Percentiles rank a stretch among this genome's conserved stretches.
Evolutionary conservation across 2,329 filamentous ascomycete species (phyloP).

Genomic region (Neofusicoccum sp.): DNA sequence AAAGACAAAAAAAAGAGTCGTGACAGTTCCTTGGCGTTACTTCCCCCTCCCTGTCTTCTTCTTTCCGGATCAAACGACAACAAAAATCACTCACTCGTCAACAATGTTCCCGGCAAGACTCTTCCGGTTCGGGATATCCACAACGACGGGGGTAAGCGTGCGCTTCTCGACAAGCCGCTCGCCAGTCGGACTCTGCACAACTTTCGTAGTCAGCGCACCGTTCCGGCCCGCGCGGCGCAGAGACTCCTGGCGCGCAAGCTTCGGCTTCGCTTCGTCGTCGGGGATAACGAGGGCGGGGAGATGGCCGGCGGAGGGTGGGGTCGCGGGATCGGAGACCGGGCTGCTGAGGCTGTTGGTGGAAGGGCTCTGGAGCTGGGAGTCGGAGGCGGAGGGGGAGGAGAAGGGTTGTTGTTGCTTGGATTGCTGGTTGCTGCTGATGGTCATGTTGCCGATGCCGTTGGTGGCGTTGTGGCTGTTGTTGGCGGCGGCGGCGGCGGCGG

Average conservation of each 20-base stretch:
- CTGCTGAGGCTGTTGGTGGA: neutral
- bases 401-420: neutral
- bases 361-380: neutral
- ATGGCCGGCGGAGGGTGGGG: neutral
- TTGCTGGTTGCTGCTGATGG: constrained; percentile 17
- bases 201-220: neutral
- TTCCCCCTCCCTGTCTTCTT: too few relatives aligned
- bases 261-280: constrained; percentile 9
- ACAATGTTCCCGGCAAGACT: constrained; percentile 17
- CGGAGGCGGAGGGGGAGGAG: neutral
- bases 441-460: constrained; percentile 13
- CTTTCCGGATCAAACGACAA: neutral
- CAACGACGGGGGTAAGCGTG: constrained; percentile 8
- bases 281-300: neutral
- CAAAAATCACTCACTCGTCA: neutral
- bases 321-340: neutral
- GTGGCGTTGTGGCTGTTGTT: neutral
- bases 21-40: too few relatives aligned
- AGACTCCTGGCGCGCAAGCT: constrained; percentile 12
- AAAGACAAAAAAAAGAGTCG: neutral
- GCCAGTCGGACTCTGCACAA: constrained; percentile 11
- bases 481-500: neutral
- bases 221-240: constrained; percentile 1
- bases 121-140: constrained; percentile 17
- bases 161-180: constrained; percentile 18